A percentile compares a stretch with the other conserved stretches of the same genome.
phyloP scores from a whole-genome alignment of 768 basidiomycete species.

The Pholiota molesta region DNA sequence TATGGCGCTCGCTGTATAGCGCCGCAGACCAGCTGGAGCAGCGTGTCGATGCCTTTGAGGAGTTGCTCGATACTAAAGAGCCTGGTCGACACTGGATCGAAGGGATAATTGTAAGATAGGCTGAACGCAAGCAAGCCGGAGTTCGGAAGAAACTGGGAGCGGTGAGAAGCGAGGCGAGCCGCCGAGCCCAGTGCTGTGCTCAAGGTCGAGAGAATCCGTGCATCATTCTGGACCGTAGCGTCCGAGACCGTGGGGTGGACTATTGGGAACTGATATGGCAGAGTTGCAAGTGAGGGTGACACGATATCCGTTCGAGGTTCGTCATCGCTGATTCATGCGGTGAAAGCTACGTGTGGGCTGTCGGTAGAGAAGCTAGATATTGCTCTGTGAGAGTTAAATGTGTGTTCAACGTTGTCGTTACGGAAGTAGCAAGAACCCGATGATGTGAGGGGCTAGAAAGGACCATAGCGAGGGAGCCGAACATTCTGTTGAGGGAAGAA shows the following conservation, averaged over 20 bases:
- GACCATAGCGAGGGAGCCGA: not conserved
- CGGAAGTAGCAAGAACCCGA: too few species aligned
- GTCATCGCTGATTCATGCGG: not conserved
- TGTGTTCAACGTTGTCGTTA: not conserved
- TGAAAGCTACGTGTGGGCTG: not conserved
- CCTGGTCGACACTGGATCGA: not conserved
- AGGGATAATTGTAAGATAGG: not conserved
- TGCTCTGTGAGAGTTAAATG: not conserved
- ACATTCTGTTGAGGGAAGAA: not conserved
- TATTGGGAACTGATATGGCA: not conserved
- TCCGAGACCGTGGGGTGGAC: not conserved
- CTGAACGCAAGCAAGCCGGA: not conserved
- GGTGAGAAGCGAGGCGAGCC: not conserved
- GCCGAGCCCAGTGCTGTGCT: too few species aligned
- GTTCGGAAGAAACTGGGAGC: constrained; percentile 17
- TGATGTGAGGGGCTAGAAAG: not conserved
- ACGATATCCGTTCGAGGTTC: not conserved
- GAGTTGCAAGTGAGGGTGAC: not conserved
- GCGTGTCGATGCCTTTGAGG: constrained; percentile 24
- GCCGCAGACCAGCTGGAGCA: too few species aligned
- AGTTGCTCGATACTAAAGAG: not conserved
- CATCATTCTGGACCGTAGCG: not conserved
- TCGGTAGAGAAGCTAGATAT: not conserved
- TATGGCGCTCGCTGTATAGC: too few species aligned
- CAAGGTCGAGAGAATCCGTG: not conserved